Evolutionary conservation across 2,329 filamentous ascomycete species (phyloP), one percentile per base, ranked within the genome.

Genomic region (Monosporascus sp.): DNA sequence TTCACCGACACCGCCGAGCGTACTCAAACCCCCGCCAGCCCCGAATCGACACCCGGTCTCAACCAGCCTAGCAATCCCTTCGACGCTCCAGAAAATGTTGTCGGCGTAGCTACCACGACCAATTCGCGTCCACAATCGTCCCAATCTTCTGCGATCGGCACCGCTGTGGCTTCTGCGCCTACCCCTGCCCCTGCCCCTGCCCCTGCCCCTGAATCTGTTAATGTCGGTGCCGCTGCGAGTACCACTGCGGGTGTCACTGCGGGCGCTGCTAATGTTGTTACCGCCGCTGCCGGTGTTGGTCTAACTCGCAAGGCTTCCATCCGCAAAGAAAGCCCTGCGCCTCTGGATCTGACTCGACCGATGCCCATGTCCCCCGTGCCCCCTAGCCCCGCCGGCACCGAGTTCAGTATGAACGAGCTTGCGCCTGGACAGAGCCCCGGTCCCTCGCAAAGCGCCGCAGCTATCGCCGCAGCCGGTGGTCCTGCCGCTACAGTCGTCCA

Each of bases 401-500:
- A 88, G 55, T 84, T 80, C 65, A 84, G 81, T 66, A 71, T 81
- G 62, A 74, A 77, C 54, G 82, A 81, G 25, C 72, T 80, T 22
- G 70, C 75, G 14, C 71, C 79, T 39, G 77, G 76, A 50, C 75
- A 73, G 51, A 63, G 66, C 24, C 72, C 70, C 38, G 72, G 66
- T 48, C 70, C 75, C 25, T 79, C 79, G 4, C 68, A 72, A 39
- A 75, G 78, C 36, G 82, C 81, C 44, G 79, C 78, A 11, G 83
- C 81, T 44, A 85, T 85, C 60, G 82, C 81, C 14, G 81, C 80
- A 49, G 82, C 82, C 45, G 83, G 80, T 52, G 84, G 82, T 18
- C 82, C 84, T 22, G 66, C 74, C 38, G 72, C 77, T 57, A 76
- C 81, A 52, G 70, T 89, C 59, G 92, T 97, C 51, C 88, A 97